These are phyloP conservation scores for Heliamphora pulchella DNA, from an alignment of 179 eudicot genomes.

Conservation along the genomic window DNA sequence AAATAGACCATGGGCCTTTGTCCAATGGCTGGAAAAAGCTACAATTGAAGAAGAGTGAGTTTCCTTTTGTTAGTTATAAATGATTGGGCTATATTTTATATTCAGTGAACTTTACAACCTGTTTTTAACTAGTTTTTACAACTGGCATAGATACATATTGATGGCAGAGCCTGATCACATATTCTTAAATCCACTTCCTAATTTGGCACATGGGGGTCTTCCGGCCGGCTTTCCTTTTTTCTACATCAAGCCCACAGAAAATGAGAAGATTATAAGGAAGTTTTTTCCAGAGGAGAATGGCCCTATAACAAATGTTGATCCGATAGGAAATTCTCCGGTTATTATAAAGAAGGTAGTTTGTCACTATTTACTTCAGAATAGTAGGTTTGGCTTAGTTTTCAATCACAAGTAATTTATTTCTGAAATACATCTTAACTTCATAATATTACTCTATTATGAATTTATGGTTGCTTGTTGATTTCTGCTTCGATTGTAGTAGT, in stretches of 20 bases:
- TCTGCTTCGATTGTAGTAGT: conserved; percentile 3
- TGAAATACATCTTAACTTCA: background rate
- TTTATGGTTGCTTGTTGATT: background rate
- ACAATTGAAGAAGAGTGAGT: conserved; percentile 84
- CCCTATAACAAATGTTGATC: conserved; percentile 68
- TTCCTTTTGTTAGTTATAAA: conserved; percentile 8
- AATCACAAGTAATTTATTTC: background rate
- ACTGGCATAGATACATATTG: conserved; percentile 51
- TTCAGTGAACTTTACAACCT: background rate
- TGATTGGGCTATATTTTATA: background rate
- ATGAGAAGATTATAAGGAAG: conserved; percentile 59
- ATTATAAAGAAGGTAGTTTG: conserved; percentile 60
- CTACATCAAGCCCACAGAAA: conserved; percentile 64
- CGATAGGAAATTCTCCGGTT: conserved; percentile 91
- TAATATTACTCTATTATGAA: background rate
- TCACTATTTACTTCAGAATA: background rate
- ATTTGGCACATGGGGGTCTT: conserved; percentile 54
- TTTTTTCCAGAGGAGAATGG: conserved; percentile 62
- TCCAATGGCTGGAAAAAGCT: conserved; percentile 84
- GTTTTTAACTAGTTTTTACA: background rate
- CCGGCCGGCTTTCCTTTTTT: conserved; percentile 83
- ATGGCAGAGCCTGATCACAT: conserved; percentile 95
- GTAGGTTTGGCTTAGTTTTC: background rate
- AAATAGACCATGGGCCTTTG: conserved; percentile 97
- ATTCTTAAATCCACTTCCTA: conserved; percentile 71